Conservation (phyloP, 148 eudicot genomes). For the Heliosperma pusillum region DNA sequence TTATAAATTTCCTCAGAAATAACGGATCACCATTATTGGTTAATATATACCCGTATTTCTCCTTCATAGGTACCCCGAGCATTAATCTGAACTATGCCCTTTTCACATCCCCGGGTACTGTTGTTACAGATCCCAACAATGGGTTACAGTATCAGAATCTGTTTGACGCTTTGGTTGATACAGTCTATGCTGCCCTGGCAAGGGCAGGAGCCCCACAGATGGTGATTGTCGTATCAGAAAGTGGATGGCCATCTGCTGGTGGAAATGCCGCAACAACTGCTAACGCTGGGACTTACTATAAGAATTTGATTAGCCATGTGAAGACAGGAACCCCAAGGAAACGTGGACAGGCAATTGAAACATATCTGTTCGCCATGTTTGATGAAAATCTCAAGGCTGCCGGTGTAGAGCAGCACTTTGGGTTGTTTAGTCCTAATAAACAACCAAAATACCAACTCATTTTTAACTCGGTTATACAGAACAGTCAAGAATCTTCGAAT, state of each 20-base stretch:
- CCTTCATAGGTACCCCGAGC: conserved; percentile 8
- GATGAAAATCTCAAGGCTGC: conserved; percentile 36
- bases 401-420: conserved; percentile 36
- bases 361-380: conserved; percentile 45
- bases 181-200: conserved; percentile 41
- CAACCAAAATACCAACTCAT: conserved; percentile 33
- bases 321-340: conserved; percentile 36
- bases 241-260: conserved; percentile 35
- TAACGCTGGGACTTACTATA: conserved; percentile 36
- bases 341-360: conserved; percentile 26
- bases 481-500: neutral
- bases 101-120: conserved; percentile 36
- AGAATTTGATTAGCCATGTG: conserved; percentile 39
- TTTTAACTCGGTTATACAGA: conserved; percentile 13
- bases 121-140: conserved; percentile 28
- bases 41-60: conserved; percentile 50
- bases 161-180: conserved; percentile 46
- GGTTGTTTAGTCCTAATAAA: conserved; percentile 33
- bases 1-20: conserved; percentile 32
- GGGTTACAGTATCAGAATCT: conserved; percentile 37
- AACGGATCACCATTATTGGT: conserved; percentile 35
- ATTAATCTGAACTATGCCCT: conserved; percentile 37
- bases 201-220: conserved; percentile 29
- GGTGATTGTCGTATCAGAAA: conserved; percentile 43
- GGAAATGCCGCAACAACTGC: conserved; percentile 19